Evolutionary conservation across 2,329 filamentous ascomycete species (phyloP).

Genomic region (Ciborinia camelliae): DNA sequence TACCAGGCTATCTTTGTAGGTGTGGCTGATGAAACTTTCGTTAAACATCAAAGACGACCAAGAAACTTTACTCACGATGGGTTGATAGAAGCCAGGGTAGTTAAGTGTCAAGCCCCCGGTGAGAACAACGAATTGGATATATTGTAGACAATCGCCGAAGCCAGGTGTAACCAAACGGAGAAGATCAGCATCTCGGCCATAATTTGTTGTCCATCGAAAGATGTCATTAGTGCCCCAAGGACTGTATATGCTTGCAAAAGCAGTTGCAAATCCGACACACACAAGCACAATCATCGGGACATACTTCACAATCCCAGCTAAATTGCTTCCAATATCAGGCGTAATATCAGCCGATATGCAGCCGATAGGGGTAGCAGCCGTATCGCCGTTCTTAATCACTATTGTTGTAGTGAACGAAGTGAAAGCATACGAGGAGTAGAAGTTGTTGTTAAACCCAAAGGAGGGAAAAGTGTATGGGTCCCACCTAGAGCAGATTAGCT

Average conservation of each 20-base stretch:
- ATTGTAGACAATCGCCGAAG: conserved; percentile 94
- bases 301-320: conserved; percentile 69
- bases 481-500: conserved; percentile 32
- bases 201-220: conserved; percentile 97
- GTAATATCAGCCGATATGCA: conserved; percentile 83
- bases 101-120: conserved; percentile 82
- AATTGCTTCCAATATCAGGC: conserved; percentile 68
- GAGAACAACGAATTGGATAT: conserved; percentile 88
- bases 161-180: conserved; percentile 90
- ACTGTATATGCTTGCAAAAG: conserved; percentile 81
- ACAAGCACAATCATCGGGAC: conserved; percentile 75
- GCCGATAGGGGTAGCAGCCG: conserved; percentile 59
- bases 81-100: conserved; percentile 94
- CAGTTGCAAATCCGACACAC: conserved; percentile 75
- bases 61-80: conserved; percentile 77
- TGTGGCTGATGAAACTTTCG: conserved; percentile 74
- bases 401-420: conserved; percentile 74
- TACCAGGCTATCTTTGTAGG: conserved; percentile 61
- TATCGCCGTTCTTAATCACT: conserved; percentile 71
- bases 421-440: conserved; percentile 82
- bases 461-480: conserved; percentile 57
- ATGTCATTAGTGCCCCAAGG: conserved; percentile 90
- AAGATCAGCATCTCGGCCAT: conserved; percentile 88
- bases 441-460: conserved; percentile 69
- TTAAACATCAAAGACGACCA: conserved; percentile 96